Evolutionary conservation across 495 filamentous ascomycete species (phyloP).

Genomic region (Neurospora tetraspora): DNA sequence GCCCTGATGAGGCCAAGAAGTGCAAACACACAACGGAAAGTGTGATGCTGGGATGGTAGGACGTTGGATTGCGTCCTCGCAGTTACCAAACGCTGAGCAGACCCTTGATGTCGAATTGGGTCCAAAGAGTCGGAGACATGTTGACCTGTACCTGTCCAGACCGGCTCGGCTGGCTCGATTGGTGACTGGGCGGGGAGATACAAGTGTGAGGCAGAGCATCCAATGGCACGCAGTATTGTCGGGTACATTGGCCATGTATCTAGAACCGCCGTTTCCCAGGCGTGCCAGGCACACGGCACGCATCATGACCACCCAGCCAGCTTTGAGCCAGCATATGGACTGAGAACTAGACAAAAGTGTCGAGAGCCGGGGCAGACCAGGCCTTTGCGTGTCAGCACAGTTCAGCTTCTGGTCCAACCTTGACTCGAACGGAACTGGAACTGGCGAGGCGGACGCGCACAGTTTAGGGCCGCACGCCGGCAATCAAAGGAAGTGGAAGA

Average conservation of each 20-base stretch:
- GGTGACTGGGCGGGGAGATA: not conserved
- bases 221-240: not conserved
- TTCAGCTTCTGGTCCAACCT: not conserved
- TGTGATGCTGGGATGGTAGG: constrained; percentile 4
- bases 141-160: not conserved
- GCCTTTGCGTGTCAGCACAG: not conserved
- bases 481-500: not conserved
- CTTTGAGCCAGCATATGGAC: not conserved
- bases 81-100: not conserved
- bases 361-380: not conserved
- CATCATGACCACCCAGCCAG: not conserved
- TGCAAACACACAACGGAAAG: constrained; percentile 2
- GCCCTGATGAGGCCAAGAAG: not conserved
- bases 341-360: not conserved
- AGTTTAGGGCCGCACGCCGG: not conserved
- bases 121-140: not conserved
- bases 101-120: not conserved
- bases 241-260: not conserved
- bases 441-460: not conserved
- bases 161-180: not conserved
- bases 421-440: not conserved
- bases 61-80: not conserved
- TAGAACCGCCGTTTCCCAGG: not conserved
- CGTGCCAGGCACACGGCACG: not conserved
- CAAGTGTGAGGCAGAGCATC: not conserved